phyloP scores from a whole-genome alignment of 345 rosid species.

The Arabidopsis thaliana region TAIR10.1 NC_003075.7:15262001-15262500 shows the following conservation, averaged over 20 bases:
- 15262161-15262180: conserved; percentile 28
- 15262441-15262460: conserved; percentile 40
- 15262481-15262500: conserved; percentile 40
- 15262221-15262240: conserved; percentile 15
- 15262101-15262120: conserved; percentile 57
- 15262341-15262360: conserved; percentile 8
- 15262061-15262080: conserved; percentile 54
- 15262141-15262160: conserved; percentile 48
- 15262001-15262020: conserved; percentile 60
- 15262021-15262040: conserved; percentile 57
- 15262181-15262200: conserved; percentile 23
- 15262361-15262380: conserved; percentile 6
- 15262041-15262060: conserved; percentile 51
- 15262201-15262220: conserved; percentile 12
- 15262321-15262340: conserved; percentile 31
- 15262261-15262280: background rate
- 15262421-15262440: conserved; percentile 42
- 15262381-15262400: conserved; percentile 19
- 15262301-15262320: conserved; percentile 40
- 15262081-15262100: conserved; percentile 63
- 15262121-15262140: conserved; percentile 53
- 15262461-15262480: conserved; percentile 37
- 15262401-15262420: conserved; percentile 22
- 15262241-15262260: conserved; percentile 21
- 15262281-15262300: conserved; percentile 25